Evolutionary conservation across 768 basidiomycete species (phyloP).

Genomic region (Tylopilus vinaceipallidus): DNA sequence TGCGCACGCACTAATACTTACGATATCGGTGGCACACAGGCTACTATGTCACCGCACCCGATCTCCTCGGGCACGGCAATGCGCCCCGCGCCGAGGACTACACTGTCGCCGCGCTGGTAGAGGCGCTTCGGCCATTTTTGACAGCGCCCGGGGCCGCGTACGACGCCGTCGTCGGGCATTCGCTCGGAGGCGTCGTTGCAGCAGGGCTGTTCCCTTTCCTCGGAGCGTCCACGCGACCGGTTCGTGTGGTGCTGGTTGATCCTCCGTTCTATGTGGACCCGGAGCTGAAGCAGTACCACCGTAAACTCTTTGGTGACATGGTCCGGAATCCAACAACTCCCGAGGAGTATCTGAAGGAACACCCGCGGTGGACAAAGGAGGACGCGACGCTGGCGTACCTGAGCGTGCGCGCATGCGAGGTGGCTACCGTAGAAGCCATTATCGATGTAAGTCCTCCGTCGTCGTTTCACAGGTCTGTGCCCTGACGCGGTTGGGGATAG

Average conservation of each 20-base stretch:
- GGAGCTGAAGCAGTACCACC: not conserved
- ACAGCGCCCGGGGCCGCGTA: not conserved
- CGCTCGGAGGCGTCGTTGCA: constrained; percentile 18
- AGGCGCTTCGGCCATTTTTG: constrained; percentile 14
- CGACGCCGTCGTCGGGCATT: constrained; percentile 18
- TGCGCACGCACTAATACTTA: not conserved
- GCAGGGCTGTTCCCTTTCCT: constrained; percentile 15
- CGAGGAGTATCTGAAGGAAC: not conserved
- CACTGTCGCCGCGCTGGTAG: constrained; percentile 11
- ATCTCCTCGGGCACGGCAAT: constrained; percentile 22
- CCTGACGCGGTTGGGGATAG: constrained; percentile 4
- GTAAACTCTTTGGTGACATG: rapidly evolving
- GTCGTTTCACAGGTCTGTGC: rapidly evolving
- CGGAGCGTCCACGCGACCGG: not conserved
- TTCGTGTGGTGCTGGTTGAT: constrained; percentile 20
- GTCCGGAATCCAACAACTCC: not conserved
- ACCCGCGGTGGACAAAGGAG: too few species aligned
- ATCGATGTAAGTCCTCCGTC: constrained; percentile 13
- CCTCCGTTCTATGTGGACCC: constrained; percentile 7
- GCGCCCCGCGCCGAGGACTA: constrained; percentile 8
- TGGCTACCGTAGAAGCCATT: constrained; percentile 3
- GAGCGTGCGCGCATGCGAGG: constrained; percentile 5
- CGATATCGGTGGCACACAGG: constrained; percentile 10
- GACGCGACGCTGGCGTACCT: not conserved
- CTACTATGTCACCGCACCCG: constrained; percentile 24